Base-by-base conservation (phyloP, 106 monocot species). In the Iris macrosiphon region DNA sequence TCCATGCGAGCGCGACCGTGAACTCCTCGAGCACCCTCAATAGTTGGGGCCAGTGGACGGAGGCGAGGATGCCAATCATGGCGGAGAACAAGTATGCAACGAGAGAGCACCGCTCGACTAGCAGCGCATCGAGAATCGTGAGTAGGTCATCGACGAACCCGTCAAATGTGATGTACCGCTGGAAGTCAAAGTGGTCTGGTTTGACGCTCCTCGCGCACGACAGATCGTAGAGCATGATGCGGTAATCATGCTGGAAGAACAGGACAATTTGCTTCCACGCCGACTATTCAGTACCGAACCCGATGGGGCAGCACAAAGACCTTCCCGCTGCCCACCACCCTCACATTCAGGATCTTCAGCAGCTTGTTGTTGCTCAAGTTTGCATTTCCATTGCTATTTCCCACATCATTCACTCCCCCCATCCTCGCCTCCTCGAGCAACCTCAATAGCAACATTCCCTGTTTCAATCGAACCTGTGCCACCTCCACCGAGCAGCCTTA, bases 161-260 rank as follows among this genome's bases (percentile, higher is more conserved):
- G 43, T 98, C 96, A n/a, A 98, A 75, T n/a, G 72, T 83, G 38
- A 72, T 75, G 75, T 98, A 98, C 11, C 96, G 72, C 29, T 66
- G 62, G 86, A 98, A 98, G 63, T 98, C 89, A 80, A 98, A 98
- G 77, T 98, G 86, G 66, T 98, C 83, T 0, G 96, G 96, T 52
- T 98, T 86, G 74, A 98, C 96, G 74, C 89, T 86, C 14, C 96
- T 90, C 55, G 96, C 89, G 72, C 90, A 98, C 49, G 79, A 80
- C 25, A 98, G 90, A 48, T 98, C 96, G 75, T 90, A 90, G 60
- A 83, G 89, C 16, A 90, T 72, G 57, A 98, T 71, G n/a, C 83
- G 76, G 68, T 86, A 55, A 53, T 90, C 86, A 23, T 75, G 64
- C 47, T 52, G 67, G 59, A 98, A 65, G 77, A 66, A 98, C 9